Evolutionary conservation across 2,329 filamentous ascomycete genomes (phyloP).

Genomic region (Aspergillus fumigatiaffinis): DNA sequence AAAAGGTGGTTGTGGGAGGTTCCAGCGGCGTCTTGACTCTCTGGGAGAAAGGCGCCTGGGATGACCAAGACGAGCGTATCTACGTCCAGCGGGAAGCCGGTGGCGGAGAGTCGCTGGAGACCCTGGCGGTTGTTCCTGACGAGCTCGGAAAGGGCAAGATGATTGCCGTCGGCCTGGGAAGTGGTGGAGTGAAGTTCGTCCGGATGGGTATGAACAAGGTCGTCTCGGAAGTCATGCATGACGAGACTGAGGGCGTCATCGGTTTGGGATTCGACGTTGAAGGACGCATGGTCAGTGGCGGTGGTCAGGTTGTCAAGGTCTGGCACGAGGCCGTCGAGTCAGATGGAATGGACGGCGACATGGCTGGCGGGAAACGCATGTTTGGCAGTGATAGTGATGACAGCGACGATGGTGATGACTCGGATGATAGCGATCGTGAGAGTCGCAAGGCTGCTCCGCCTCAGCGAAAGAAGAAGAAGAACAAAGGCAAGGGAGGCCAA

Average conservation of each 20-base stretch:
- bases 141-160: conserved; percentile 61
- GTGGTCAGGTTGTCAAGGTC: conserved; percentile 80
- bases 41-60: conserved; percentile 94
- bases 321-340: conserved; percentile 70
- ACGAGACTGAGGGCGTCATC: conserved; percentile 82
- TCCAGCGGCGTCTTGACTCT: conserved; percentile 79
- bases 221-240: conserved; percentile 65
- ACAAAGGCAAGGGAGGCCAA: conserved; percentile 40
- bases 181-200: conserved; percentile 74
- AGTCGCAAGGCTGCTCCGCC: conserved; percentile 35
- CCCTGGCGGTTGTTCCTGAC: conserved; percentile 68
- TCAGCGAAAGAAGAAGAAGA: conserved; percentile 47
- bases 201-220: conserved; percentile 71
- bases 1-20: conserved; percentile 72
- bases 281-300: conserved; percentile 83
- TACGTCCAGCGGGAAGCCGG: conserved; percentile 61
- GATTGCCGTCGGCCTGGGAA: conserved; percentile 74
- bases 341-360: conserved; percentile 44
- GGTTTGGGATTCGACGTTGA: conserved; percentile 79
- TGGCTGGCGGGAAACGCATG: conserved; percentile 31
- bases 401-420: conserved; percentile 33
- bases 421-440: conserved; percentile 49
- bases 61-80: conserved; percentile 88
- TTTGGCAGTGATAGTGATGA: conserved; percentile 44
- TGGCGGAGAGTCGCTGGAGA: conserved; percentile 75